Percentiles rank a stretch among this genome's conserved stretches.
phyloP scores from a whole-genome alignment of 257 asterid genomes.

The Gardenia jasminoides region DNA sequence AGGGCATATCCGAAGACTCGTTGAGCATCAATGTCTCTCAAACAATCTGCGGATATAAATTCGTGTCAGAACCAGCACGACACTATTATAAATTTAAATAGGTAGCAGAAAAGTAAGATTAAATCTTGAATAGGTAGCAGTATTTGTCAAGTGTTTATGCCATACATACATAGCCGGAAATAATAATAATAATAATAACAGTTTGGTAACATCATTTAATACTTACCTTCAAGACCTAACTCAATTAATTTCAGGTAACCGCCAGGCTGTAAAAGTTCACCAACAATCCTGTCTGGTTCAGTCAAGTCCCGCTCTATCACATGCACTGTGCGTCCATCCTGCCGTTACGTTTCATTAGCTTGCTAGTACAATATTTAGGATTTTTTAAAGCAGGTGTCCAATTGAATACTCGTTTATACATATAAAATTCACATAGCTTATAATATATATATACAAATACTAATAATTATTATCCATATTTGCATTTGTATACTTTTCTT shows the following conservation, averaged over 20 bases:
- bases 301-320: slow-evolving; percentile 78
- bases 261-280: slow-evolving; percentile 84
- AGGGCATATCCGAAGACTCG: slow-evolving; percentile 68
- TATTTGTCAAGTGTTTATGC: background rate
- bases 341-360: background rate
- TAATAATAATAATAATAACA: too few species aligned
- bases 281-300: slow-evolving; percentile 81
- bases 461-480: too few species aligned
- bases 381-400: too few species aligned
- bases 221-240: slow-evolving; percentile 71
- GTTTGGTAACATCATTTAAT: background rate
- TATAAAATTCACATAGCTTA: too few species aligned
- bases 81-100: background rate
- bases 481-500: too few species aligned
- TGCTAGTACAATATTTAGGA: too few species aligned
- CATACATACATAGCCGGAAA: background rate
- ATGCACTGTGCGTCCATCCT: slow-evolving; percentile 76
- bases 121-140: background rate
- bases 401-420: too few species aligned
- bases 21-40: slow-evolving; percentile 67
- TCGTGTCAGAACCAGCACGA: background rate
- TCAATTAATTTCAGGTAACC: slow-evolving; percentile 74
- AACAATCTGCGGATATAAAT: slow-evolving; percentile 50
- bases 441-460: too few species aligned
- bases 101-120: background rate